phyloP scores from a whole-genome alignment of 164 flowering plant species.

The Piper longum region DNA sequence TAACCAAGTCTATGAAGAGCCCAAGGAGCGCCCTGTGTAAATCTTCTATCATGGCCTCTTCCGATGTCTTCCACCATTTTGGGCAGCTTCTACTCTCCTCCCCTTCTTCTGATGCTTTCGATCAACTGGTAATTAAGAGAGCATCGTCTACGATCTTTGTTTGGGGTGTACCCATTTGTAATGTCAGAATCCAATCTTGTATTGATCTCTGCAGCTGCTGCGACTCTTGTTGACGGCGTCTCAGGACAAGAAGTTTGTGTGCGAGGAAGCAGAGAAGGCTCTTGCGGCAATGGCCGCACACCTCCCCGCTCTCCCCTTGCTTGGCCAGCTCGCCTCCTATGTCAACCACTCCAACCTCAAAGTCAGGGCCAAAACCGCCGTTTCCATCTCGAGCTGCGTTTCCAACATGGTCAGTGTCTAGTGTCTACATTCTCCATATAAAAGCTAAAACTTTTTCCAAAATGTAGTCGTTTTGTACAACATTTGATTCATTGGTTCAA shows the following conservation, averaged over 20 bases:
- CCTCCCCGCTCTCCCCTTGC: constrained; percentile 51
- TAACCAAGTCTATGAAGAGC: constrained; percentile 82
- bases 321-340: constrained; percentile 41
- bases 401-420: constrained; percentile 48
- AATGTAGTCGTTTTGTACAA: not conserved
- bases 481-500: not conserved
- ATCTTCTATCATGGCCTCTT: constrained; percentile 79
- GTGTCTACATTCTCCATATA: not conserved
- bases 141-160: not conserved
- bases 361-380: constrained; percentile 77
- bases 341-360: constrained; percentile 48
- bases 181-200: not conserved
- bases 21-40: constrained; percentile 91
- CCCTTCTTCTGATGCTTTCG: constrained; percentile 33
- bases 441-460: not conserved
- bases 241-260: constrained; percentile 85
- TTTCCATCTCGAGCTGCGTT: constrained; percentile 50
- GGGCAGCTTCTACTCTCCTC: constrained; percentile 48
- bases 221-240: constrained; percentile 80
- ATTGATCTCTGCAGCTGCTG: constrained; percentile 33
- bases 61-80: constrained; percentile 59
- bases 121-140: constrained; percentile 37
- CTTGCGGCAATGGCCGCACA: constrained; percentile 47
- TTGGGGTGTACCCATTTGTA: not conserved
- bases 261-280: constrained; percentile 80